phyloP scores from a whole-genome alignment of 208 protist genomes.

The Acanthamoeba castellanii region DNA sequence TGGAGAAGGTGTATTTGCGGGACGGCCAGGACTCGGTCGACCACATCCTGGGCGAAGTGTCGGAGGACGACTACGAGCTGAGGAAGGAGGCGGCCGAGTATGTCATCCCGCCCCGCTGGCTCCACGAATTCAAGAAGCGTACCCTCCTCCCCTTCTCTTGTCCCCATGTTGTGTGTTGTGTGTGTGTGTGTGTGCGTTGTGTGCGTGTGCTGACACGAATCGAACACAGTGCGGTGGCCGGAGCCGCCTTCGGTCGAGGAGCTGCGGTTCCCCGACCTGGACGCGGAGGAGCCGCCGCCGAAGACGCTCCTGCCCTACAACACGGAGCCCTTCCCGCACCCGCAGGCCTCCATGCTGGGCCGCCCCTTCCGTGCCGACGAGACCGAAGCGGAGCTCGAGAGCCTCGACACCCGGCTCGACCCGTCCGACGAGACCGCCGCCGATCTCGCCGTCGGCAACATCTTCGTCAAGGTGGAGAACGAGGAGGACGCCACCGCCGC shows the following conservation, averaged over 20 bases:
- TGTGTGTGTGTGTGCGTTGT: not conserved
- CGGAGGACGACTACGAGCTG: not conserved
- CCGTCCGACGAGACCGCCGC: not conserved
- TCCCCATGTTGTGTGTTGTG: not conserved
- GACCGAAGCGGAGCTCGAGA: not conserved
- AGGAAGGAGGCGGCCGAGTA: not conserved
- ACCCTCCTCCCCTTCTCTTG: not conserved
- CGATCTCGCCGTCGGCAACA: not conserved
- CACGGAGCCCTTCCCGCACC: not conserved
- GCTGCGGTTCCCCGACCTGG: not conserved
- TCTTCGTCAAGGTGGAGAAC: not conserved
- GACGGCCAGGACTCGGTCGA: not conserved
- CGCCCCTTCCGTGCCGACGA: not conserved
- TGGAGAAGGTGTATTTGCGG: not conserved
- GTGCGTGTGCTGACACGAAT: not conserved
- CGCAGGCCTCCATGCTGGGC: not conserved
- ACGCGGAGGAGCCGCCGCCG: not conserved
- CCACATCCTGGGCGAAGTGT: not conserved
- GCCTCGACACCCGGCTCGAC: no score
- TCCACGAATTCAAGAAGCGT: not conserved
- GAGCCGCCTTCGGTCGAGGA: not conserved
- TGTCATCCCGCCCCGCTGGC: slow-evolving; percentile 7
- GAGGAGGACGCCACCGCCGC: not conserved
- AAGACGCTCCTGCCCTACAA: not conserved
- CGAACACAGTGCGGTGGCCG: not conserved